These are phyloP conservation scores for Eucalyptus marginata DNA, from an alignment of 345 rosid genomes.

Conservation along the genomic window DNA sequence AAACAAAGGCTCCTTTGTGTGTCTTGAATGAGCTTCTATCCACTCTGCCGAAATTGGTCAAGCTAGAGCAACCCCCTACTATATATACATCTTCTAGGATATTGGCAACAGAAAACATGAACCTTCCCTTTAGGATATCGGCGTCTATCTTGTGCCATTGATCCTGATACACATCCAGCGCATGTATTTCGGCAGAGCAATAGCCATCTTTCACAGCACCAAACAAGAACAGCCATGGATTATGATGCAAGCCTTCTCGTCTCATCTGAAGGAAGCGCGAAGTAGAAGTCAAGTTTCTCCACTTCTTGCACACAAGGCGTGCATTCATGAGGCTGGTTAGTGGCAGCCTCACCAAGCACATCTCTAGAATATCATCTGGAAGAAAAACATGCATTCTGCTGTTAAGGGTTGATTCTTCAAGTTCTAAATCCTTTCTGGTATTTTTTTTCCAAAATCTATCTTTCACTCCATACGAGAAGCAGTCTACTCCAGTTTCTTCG, in stretches of 20 bases:
- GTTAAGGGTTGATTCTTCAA: neutral
- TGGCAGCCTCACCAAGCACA: constrained; percentile 92
- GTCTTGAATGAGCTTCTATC: constrained; percentile 81
- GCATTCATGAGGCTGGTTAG: constrained; percentile 72
- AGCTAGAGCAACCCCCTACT: constrained; percentile 84
- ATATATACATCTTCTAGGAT: constrained; percentile 67
- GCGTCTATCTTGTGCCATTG: constrained; percentile 75
- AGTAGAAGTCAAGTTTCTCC: constrained; percentile 69
- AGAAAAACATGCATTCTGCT: constrained; percentile 59
- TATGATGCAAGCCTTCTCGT: constrained; percentile 49
- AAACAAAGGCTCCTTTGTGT: constrained; percentile 67
- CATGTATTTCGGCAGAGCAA: constrained; percentile 78
- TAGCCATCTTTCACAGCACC: constrained; percentile 69
- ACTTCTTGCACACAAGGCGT: constrained; percentile 91
- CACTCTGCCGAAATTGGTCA: constrained; percentile 48
- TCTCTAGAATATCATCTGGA: constrained; percentile 81
- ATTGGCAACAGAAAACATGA: constrained; percentile 75
- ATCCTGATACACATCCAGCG: constrained; percentile 60
- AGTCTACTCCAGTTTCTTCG: constrained; percentile 68
- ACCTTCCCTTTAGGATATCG: constrained; percentile 62
- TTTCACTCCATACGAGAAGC: constrained; percentile 78
- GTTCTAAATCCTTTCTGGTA: constrained; percentile 20
- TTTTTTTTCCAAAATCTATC: constrained; percentile 81
- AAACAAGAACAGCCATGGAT: constrained; percentile 91
- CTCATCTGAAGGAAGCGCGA: constrained; percentile 68